phyloP scores from a whole-genome alignment of 169 alveolate genomes.

The Eimeria falciformis region DNA sequence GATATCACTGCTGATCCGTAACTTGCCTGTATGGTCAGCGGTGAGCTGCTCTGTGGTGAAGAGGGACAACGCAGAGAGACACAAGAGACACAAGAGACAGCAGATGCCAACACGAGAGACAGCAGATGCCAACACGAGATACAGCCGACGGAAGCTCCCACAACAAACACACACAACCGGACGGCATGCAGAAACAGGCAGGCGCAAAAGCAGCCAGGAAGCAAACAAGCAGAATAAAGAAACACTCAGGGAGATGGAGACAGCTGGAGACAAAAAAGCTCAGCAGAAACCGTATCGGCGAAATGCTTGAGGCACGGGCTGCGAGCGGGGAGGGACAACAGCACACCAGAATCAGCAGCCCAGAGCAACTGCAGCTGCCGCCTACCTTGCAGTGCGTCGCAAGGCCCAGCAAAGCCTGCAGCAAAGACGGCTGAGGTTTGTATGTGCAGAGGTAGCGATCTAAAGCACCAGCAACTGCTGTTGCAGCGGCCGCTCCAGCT shows the following conservation, averaged over 20 bases:
- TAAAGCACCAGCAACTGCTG: slow-evolving; percentile 34
- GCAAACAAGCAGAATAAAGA: background rate
- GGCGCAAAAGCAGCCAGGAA: slow-evolving; percentile 23
- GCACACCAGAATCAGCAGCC: background rate
- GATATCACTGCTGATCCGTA: slow-evolving; percentile 33
- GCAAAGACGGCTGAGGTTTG: slow-evolving; percentile 51
- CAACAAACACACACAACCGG: background rate
- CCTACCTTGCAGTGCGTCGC: slow-evolving; percentile 45
- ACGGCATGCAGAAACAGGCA: background rate
- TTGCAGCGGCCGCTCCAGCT: slow-evolving; percentile 41
- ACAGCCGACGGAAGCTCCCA: too few species aligned
- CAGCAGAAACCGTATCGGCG: slow-evolving; percentile 33
- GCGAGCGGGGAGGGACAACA: background rate
- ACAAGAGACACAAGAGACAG: slow-evolving; percentile 24
- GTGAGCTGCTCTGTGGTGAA: background rate
- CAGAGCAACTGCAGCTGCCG: background rate
- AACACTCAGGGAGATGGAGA: background rate
- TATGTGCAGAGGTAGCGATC: slow-evolving; percentile 1
- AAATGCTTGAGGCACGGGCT: background rate
- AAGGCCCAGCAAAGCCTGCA: slow-evolving; percentile 51
- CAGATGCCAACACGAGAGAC: background rate
- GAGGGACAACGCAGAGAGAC: slow-evolving; percentile 18
- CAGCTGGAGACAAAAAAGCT: background rate
- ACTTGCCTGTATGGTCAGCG: background rate
- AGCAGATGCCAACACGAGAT: background rate